Conservation (phyloP, 306 rosid species). For the Benincasa hispida region DNA sequence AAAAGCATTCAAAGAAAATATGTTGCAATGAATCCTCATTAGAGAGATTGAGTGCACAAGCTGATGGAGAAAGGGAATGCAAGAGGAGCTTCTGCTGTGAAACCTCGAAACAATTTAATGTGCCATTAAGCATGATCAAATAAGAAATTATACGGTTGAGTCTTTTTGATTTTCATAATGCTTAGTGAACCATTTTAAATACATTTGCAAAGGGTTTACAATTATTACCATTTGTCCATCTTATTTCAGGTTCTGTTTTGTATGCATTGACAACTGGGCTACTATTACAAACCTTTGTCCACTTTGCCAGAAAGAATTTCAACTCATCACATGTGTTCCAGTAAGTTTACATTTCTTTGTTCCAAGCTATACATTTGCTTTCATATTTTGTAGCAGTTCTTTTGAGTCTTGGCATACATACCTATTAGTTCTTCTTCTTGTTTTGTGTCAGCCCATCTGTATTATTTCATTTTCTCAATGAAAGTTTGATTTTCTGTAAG, state of each 20-base stretch:
- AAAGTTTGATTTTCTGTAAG: not conserved
- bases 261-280: slow-evolving; percentile 97
- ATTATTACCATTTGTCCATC: not conserved
- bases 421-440: not conserved
- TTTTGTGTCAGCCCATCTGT: not conserved
- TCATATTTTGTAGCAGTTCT: not conserved
- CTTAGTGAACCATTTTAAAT: slow-evolving; percentile 30
- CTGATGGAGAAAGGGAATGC: no score
- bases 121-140: no score
- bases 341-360: slow-evolving; percentile 54
- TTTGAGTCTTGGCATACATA: not conserved
- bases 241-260: slow-evolving; percentile 82
- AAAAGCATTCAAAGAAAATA: no score
- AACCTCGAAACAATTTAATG: no score
- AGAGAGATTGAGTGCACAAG: no score
- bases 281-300: slow-evolving; percentile 96
- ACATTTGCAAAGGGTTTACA: slow-evolving; percentile 50
- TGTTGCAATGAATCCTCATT: no score
- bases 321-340: slow-evolving; percentile 91
- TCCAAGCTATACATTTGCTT: slow-evolving; percentile 8
- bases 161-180: no score
- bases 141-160: no score
- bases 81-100: no score
- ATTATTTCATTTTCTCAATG: not conserved
- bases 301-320: slow-evolving; percentile 97